Percentiles rank a stretch among this genome's conserved stretches.
phyloP scores from a whole-genome alignment of 2,329 filamentous ascomycete genomes.

The Madurella mycetomatis region DNA sequence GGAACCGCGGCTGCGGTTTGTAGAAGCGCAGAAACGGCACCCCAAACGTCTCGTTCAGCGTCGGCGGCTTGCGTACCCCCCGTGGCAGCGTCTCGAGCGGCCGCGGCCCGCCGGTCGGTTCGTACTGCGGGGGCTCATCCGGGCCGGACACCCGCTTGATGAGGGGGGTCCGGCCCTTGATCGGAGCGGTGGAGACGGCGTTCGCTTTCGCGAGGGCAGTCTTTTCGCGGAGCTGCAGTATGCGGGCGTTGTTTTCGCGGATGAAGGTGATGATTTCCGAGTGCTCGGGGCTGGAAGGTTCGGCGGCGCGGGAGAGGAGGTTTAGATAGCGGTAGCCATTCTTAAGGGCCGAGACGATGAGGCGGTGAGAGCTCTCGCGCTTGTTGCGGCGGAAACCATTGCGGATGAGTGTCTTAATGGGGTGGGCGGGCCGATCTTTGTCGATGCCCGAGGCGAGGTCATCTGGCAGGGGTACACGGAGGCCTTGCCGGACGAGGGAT shows the following conservation, averaged over 20 bases:
- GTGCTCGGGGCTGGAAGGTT: constrained; percentile 38
- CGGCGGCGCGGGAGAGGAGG: constrained; percentile 36
- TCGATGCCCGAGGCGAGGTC: constrained; percentile 33
- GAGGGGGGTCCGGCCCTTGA: constrained; percentile 27
- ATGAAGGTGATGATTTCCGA: constrained; percentile 40
- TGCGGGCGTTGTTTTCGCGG: constrained; percentile 24
- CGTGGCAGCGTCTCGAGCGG: constrained; percentile 47
- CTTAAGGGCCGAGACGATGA: constrained; percentile 58
- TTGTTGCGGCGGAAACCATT: constrained; percentile 60
- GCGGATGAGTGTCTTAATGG: constrained; percentile 55
- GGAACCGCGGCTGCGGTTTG: constrained; percentile 58
- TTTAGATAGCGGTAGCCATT: constrained; percentile 58
- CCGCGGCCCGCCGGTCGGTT: constrained; percentile 42
- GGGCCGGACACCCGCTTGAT: constrained; percentile 27
- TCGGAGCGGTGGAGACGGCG: constrained; percentile 18
- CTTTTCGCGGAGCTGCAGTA: constrained; percentile 19
- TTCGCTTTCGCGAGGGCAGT: neutral
- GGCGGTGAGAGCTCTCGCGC: constrained; percentile 52
- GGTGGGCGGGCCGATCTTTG: constrained; percentile 30
- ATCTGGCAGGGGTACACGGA: constrained; percentile 48
- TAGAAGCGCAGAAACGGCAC: constrained; percentile 62
- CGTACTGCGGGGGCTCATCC: constrained; percentile 43
- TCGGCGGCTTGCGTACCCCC: constrained; percentile 53
- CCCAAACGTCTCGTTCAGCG: constrained; percentile 47
- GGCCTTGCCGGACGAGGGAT: constrained; percentile 59